Evolutionary conservation across 345 rosid species (phyloP), one percentile per base, ranked within the genome.

Genomic region (Kernera saxatilis): DNA sequence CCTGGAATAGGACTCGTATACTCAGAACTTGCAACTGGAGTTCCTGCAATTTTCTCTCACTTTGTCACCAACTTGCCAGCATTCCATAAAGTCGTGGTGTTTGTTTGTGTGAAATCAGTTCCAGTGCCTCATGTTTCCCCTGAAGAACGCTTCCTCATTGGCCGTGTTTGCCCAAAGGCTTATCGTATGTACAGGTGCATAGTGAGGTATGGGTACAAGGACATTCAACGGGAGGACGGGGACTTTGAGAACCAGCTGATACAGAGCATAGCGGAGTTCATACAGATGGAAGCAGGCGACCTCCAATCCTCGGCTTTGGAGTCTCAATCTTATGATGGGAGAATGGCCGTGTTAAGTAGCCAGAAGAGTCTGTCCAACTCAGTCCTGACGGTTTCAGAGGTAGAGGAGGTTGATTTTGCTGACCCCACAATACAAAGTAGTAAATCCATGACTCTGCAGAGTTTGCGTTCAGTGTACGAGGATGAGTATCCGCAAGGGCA

Each of bases 181-280:
- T 90, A 88, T 56, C 90, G 98, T 51, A 91, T 93, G 96, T 93
- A 93, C 75, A 83, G 97, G 77, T 93, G 98, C 82, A 86, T 91
- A 44, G 88, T 93, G 51, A 84, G 98, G 77, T 93, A 93, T 75
- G 98, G 98, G 56, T 91, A 93, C 85, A 91, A 86, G 78, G 98
- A 91, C 78, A 85, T 88, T 67, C 97, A 85, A 67, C 84, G 86
- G 21, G 96, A 91, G 46, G 88, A 86, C 62, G 91, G 83, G 13
- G 79, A 87, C 81, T 93, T 93, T 48, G 98, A 91, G 85, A 81
- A 87, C 77, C 85, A 81, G 79, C 82, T 93, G 32, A 84, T 93
- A 71, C 88, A 85, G 63, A 88, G 92, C 91, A 93, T 91, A 78
- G 96, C 94, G 0, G 98, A 93, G 86, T 93, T 93, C 81, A 88